Conservation (phyloP, 345 rosid genomes). For the Aquilaria yunnanensis region DNA sequence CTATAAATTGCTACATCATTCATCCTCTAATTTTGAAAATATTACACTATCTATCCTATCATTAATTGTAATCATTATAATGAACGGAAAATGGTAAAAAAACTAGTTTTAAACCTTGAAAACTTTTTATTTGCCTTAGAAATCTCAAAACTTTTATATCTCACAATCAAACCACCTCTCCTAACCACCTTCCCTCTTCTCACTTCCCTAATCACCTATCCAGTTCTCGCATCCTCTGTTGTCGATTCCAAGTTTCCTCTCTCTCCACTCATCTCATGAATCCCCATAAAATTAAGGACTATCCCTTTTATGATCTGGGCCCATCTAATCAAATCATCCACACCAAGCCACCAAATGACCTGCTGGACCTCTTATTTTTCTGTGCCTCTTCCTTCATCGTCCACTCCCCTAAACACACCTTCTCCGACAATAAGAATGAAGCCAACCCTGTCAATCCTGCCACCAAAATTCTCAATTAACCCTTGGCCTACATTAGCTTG, state of each 20-base stretch:
- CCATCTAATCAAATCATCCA: conserved; percentile 33
- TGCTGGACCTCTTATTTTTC: conserved; percentile 41
- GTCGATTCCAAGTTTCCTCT: background rate
- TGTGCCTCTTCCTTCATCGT: conserved; percentile 54
- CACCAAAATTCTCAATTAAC: conserved; percentile 22
- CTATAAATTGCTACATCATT: too few relatives aligned
- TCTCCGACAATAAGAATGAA: background rate
- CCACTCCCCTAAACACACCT: conserved; percentile 13
- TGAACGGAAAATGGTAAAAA: too few relatives aligned
- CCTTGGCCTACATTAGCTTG: conserved; percentile 45
- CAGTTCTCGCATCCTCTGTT: too few relatives aligned
- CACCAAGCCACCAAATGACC: conserved; percentile 40
- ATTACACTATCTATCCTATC: too few relatives aligned
- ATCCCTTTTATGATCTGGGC: conserved; percentile 47
- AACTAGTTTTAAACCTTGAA: too few relatives aligned
- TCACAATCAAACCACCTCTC: conserved; percentile 3
- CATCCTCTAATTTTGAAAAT: too few relatives aligned
- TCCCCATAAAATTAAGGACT: conserved; percentile 59
- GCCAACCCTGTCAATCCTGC: conserved; percentile 13
- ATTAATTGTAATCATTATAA: too few relatives aligned
- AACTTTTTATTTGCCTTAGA: too few relatives aligned
- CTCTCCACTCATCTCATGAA: conserved; percentile 32
- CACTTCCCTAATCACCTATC: too few relatives aligned
- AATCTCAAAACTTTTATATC: background rate
- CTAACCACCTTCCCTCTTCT: too few relatives aligned